Evolutionary conservation across 805 yeast genomes (phyloP), one percentile per base, ranked within the genome.

Genomic region (Zygoascus tannicola): DNA sequence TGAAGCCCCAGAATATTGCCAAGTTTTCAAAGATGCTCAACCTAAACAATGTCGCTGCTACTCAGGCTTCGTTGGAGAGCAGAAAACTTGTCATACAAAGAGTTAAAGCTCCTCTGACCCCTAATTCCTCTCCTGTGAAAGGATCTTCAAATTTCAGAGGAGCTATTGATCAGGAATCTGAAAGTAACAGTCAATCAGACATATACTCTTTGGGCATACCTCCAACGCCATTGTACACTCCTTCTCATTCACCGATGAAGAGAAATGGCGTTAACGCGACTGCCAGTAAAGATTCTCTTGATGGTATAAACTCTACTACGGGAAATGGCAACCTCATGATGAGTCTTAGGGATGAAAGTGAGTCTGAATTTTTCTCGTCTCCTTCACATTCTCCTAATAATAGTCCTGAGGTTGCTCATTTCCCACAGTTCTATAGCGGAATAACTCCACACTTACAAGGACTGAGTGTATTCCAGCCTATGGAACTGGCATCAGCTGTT

Each of bases 21-120:
- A 52, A 48, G 39, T 53, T 46, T 38, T 50, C 56, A 28, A 47
- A 45, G 40, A 40, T 44, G 43, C 46, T 53, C 51, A 52, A 53
- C 37, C 38, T 49, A 19, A 43, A 50, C 39, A 48, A 48, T 35
- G 46, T 46, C 14, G 48, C 50, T 33, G 49, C 43, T 22, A 45
- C 49, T 14, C 40, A 41, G 19, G 49, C 38, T 20, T 33, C 52
- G 22, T 32, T 47, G 32, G 26, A 32, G 15, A 32, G 32, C 16
- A 40, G 38, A 14, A 23, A 32, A 15, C 19, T 37, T 12, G 15
- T 37, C 19, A 15, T 23, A 22, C 40, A 37, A 26, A 7, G 30
- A 26, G 30, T 44, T 22, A 21, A 23, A 21, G 35, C 19, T 12
- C 49, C 46, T n/a, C 28, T 47, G 32, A 50, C 50, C 21, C 53